These are phyloP conservation scores for Fusarium decemcellulare DNA, from an alignment of 2,329 filamentous ascomycete species.

Conservation along the genomic window DNA sequence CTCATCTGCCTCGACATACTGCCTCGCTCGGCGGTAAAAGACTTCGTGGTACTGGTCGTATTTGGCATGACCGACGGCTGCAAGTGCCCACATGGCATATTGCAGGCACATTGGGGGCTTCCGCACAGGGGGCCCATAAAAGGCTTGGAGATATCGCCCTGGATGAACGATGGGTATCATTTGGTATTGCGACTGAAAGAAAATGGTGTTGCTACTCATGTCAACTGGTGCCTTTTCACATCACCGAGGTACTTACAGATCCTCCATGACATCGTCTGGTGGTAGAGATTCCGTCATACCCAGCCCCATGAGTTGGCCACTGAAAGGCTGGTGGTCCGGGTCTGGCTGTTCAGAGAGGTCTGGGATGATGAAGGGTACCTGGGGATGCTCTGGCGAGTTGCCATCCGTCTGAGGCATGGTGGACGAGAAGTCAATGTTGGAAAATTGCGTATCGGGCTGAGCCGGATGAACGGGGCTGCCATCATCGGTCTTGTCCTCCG, in stretches of 20 bases:
- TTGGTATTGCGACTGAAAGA: conserved; percentile 81
- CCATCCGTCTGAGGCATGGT: conserved; percentile 11
- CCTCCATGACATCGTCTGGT: conserved; percentile 83
- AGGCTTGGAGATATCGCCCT: conserved; percentile 79
- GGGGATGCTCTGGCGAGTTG: conserved; percentile 15
- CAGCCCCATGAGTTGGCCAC: conserved; percentile 75
- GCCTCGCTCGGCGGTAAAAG: conserved; percentile 86
- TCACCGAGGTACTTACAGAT: conserved; percentile 72
- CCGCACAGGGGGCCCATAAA: conserved; percentile 79
- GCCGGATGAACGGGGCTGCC: conserved; percentile 41
- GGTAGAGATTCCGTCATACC: conserved; percentile 88
- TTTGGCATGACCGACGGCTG: conserved; percentile 79
- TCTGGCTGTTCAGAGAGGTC: conserved; percentile 23
- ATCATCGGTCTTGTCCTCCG: conserved; percentile 44
- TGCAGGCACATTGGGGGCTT: conserved; percentile 86
- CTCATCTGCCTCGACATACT: conserved; percentile 87
- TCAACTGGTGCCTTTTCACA: conserved; percentile 5
- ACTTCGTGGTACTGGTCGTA: conserved; percentile 80
- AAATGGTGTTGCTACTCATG: conserved; percentile 74
- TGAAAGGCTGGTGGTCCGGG: conserved; percentile 23
- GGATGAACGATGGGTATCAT: conserved; percentile 85
- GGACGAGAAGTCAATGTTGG: conserved; percentile 21
- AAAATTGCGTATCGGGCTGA: conserved; percentile 27
- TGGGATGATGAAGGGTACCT: conserved; percentile 33
- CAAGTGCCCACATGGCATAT: conserved; percentile 91